phyloP scores from a whole-genome alignment of 768 basidiomycete species.

The Strobilomyces dryophilus region DNA sequence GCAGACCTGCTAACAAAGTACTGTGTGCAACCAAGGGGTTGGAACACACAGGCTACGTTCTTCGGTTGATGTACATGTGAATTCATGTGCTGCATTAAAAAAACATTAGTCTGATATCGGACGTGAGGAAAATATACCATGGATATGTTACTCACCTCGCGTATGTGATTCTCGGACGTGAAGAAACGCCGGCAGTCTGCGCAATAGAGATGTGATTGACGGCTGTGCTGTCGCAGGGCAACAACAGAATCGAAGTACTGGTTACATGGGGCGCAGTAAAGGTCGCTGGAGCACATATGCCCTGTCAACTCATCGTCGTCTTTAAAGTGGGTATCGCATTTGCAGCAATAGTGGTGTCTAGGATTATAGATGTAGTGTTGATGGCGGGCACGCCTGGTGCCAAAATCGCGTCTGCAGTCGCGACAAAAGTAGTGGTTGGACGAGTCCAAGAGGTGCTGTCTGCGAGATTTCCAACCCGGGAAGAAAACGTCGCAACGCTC shows the following conservation, averaged over 20 bases:
- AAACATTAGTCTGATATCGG: background rate
- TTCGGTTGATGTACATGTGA: constrained; percentile 46
- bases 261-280: constrained; percentile 44
- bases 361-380: constrained; percentile 53
- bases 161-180: constrained; percentile 18
- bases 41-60: constrained; percentile 36
- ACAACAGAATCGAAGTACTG: constrained; percentile 41
- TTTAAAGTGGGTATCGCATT: constrained; percentile 44
- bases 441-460: constrained; percentile 36
- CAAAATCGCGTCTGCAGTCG: constrained; percentile 45
- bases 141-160: constrained; percentile 8
- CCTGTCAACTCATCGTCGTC: constrained; percentile 29
- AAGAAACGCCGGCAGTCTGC: constrained; percentile 42
- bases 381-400: constrained; percentile 32
- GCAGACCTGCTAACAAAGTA: constrained; percentile 52
- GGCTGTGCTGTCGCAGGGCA: constrained; percentile 50
- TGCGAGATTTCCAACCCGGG: constrained; percentile 21
- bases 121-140: too few species aligned
- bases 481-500: constrained; percentile 40
- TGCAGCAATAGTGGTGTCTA: constrained; percentile 48
- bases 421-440: constrained; percentile 42
- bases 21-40: constrained; percentile 35
- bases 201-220: constrained; percentile 45
- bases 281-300: constrained; percentile 37
- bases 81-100: constrained; percentile 41